These are phyloP conservation scores for Bidens hawaiensis DNA, from an alignment of 140 eudicot genomes.

Conservation along the genomic window DNA sequence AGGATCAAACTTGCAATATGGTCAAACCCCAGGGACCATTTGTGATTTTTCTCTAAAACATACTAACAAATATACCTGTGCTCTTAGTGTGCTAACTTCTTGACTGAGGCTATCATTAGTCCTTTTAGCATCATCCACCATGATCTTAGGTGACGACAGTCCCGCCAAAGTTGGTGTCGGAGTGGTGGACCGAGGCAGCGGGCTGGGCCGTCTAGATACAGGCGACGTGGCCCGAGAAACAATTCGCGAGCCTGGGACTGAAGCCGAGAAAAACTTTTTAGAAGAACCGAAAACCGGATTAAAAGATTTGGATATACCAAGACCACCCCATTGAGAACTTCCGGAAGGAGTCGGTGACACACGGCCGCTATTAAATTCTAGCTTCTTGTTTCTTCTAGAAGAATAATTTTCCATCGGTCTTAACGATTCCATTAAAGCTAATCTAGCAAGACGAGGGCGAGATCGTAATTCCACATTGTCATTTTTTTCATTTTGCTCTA, in stretches of 20 bases:
- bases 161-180: conserved; percentile 40
- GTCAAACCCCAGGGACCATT: too few species aligned
- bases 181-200: conserved; percentile 49
- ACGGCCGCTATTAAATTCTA: conserved; percentile 46
- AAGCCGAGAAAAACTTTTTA: conserved; percentile 44
- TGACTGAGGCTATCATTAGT: conserved; percentile 48
- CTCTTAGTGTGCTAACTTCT: conserved; percentile 57
- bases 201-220: conserved; percentile 37
- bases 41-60: too few species aligned
- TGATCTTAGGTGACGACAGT: conserved; percentile 36
- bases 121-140: conserved; percentile 46
- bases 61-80: conserved; percentile 81
- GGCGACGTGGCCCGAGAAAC: conserved; percentile 77
- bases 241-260: conserved; percentile 62
- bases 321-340: conserved; percentile 46
- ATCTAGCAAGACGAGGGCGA: conserved; percentile 54
- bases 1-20: too few species aligned
- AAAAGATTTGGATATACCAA: conserved; percentile 42
- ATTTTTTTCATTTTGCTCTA: conserved; percentile 50
- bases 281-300: conserved; percentile 42
- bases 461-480: conserved; percentile 34
- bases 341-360: conserved; percentile 45
- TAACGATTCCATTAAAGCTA: conserved; percentile 55
- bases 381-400: conserved; percentile 34
- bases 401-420: conserved; percentile 43